Base-by-base conservation (phyloP, 495 filamentous ascomycete genomes). In the Aspergillus baeticus region DNA sequence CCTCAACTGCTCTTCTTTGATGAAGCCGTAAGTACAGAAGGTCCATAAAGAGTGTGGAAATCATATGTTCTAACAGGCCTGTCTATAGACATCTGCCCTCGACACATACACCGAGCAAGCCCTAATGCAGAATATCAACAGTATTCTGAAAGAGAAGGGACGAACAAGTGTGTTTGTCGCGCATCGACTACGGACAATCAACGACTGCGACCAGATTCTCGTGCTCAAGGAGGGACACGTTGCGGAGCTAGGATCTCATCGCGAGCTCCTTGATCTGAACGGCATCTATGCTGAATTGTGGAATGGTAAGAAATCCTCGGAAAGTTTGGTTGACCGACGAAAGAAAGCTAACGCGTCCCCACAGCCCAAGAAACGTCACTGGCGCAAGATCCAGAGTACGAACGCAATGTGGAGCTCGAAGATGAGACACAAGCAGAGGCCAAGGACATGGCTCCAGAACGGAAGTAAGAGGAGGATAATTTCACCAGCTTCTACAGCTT, bases 91-190 rank as follows among this genome's bases (percentile, higher is more conserved):
- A 1, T 95, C 90, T 45, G 95, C 94, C 1, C 77, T 98, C 43
- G 94, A 98, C 66, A 97, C 95, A 0, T 90, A 97, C 67, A 98
- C 94, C 0, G 94, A 98, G 70, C 90, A 96, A 70, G 86, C 88
- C 0, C 78, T 98, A 36, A 84, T 98, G 71, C 81, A 86, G 55
- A 96, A 97, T 63, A 97, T 98, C 70, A 96, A 96, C 66, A 88
- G 87, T 64, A 96, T 98, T 56, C 71, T 98, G 48, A 87, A 86
- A 55, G 92, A 96, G 61, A 96, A 96, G 76, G 74, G 78, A 23
- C 81, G 92, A 46, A 98, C 94, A 5, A 96, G 90, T 60, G 86
- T 98, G 3, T 98, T 98, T 61, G 87, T 98, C 8, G 94, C 94
- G 23, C 94, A 98, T 65, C 78, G 94, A 35, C 71, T 98, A 58